Evolutionary conservation across 108 stramenopile genomes (phyloP).

Genomic region (Nitzschia palea): DNA sequence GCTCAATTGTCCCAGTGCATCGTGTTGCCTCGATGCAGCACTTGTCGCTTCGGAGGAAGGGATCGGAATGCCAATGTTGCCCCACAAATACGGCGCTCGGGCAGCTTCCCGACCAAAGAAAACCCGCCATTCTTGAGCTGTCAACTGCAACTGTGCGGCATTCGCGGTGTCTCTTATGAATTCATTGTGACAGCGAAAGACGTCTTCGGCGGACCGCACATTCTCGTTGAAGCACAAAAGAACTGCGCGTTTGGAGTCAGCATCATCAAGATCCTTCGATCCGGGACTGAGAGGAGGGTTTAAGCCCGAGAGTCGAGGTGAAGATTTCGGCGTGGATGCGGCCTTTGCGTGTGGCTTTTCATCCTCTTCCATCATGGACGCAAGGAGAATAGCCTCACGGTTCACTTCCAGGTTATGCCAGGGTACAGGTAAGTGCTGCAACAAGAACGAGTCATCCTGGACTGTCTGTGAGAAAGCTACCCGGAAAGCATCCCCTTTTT

Average conservation of each 20-base stretch:
- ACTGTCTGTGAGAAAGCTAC: slow-evolving; percentile 43
- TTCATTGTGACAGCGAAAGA: slow-evolving; percentile 88
- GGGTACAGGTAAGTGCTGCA: slow-evolving; percentile 55
- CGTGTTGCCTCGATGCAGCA: slow-evolving; percentile 23
- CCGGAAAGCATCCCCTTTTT: slow-evolving; percentile 73
- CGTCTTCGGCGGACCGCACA: slow-evolving; percentile 81
- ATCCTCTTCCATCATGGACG: slow-evolving; percentile 23
- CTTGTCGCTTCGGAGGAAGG: slow-evolving; percentile 14
- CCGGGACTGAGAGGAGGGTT: slow-evolving; percentile 21
- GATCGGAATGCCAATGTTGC: slow-evolving; percentile 38
- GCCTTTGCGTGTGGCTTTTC: slow-evolving; percentile 1
- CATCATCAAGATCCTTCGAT: slow-evolving; percentile 41
- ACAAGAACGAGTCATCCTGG: slow-evolving; percentile 57
- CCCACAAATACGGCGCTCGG: slow-evolving; percentile 35
- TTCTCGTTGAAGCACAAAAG: slow-evolving; percentile 91
- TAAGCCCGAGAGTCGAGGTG: slow-evolving; percentile 19
- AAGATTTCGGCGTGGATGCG: slow-evolving; percentile 16
- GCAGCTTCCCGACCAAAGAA: slow-evolving; percentile 68
- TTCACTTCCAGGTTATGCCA: slow-evolving; percentile 69
- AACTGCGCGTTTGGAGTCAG: slow-evolving; percentile 69
- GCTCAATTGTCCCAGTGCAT: slow-evolving; percentile 61
- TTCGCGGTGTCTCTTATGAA: slow-evolving; percentile 88
- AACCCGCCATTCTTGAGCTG: slow-evolving; percentile 75
- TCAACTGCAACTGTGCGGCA: slow-evolving; percentile 65
- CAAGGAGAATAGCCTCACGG: slow-evolving; percentile 34